Evolutionary conservation across 1,284 basidiomycete genomes (phyloP).

Genomic region (Pseudozyma thailandica): DNA sequence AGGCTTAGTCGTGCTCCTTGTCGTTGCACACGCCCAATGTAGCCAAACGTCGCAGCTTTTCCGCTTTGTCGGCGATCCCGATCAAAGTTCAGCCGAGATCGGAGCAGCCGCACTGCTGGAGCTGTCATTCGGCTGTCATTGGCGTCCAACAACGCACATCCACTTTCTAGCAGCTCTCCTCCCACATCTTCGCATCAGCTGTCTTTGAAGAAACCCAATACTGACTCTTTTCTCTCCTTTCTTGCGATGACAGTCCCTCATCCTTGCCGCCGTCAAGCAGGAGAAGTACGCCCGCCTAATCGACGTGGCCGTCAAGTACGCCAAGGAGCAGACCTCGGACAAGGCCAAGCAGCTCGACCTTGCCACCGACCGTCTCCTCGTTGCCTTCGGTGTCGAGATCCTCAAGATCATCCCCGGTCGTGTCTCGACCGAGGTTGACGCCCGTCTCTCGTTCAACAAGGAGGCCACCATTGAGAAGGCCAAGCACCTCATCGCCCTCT

Average conservation of each 20-base stretch:
- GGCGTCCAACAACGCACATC: slow-evolving; percentile 1
- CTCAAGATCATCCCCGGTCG: slow-evolving; percentile 94
- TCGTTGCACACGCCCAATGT: background rate
- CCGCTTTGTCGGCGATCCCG: background rate
- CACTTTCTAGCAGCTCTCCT: background rate
- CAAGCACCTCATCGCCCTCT: slow-evolving; percentile 89
- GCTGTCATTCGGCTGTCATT: background rate
- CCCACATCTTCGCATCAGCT: background rate
- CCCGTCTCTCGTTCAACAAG: slow-evolving; percentile 95
- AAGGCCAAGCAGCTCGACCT: slow-evolving; percentile 70
- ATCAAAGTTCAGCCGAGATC: background rate
- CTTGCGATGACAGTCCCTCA: slow-evolving; percentile 69
- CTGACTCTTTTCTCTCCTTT: background rate
- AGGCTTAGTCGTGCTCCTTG: background rate
- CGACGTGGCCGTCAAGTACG: slow-evolving; percentile 82
- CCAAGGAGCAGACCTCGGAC: slow-evolving; percentile 76
- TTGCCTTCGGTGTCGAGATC: slow-evolving; percentile 97
- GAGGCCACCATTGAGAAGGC: slow-evolving; percentile 86
- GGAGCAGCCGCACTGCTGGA: slow-evolving; percentile 2
- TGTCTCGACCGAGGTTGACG: slow-evolving; percentile 99
- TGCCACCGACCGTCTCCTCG: slow-evolving; percentile 89
- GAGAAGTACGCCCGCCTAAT: slow-evolving; percentile 85
- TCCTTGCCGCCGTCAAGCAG: slow-evolving; percentile 93
- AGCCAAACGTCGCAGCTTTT: background rate
- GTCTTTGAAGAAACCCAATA: background rate